Evolutionary conservation across 805 yeast species (phyloP).

Genomic region (Wickerhamomyces canadensis): DNA sequence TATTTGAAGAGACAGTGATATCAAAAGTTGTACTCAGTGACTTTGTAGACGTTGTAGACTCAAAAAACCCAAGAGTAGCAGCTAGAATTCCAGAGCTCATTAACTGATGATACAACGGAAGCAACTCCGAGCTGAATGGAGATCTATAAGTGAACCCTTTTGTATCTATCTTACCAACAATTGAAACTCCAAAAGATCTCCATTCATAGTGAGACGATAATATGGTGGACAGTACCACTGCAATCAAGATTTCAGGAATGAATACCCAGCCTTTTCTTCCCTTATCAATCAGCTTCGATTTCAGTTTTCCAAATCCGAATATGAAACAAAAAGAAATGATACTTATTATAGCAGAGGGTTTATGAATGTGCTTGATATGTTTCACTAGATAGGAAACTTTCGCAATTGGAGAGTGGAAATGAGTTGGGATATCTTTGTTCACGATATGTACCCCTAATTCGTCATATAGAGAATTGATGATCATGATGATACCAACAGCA

Average conservation of each 20-base stretch:
- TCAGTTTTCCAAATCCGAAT: slow-evolving; percentile 39
- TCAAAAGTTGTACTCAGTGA: slow-evolving; percentile 73
- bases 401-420: slow-evolving; percentile 65
- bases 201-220: slow-evolving; percentile 47
- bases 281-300: slow-evolving; percentile 24
- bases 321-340: slow-evolving; percentile 42
- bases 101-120: slow-evolving; percentile 45
- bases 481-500: slow-evolving; percentile 82
- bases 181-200: slow-evolving; percentile 50
- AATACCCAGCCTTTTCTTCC: slow-evolving; percentile 44
- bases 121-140: slow-evolving; percentile 49
- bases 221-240: slow-evolving; percentile 63
- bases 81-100: slow-evolving; percentile 70
- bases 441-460: slow-evolving; percentile 62
- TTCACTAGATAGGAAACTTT: slow-evolving; percentile 54
- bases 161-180: slow-evolving; percentile 63
- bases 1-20: slow-evolving; percentile 70
- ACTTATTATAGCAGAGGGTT: slow-evolving; percentile 59
- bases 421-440: slow-evolving; percentile 39
- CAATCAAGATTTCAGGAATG: slow-evolving; percentile 73
- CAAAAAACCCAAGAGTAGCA: slow-evolving; percentile 87
- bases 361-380: slow-evolving; percentile 44
- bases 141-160: slow-evolving; percentile 44
- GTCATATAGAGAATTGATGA: slow-evolving; percentile 66
- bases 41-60: slow-evolving; percentile 89